phyloP scores from a whole-genome alignment of 768 basidiomycete species.

The Suillus discolor region DNA sequence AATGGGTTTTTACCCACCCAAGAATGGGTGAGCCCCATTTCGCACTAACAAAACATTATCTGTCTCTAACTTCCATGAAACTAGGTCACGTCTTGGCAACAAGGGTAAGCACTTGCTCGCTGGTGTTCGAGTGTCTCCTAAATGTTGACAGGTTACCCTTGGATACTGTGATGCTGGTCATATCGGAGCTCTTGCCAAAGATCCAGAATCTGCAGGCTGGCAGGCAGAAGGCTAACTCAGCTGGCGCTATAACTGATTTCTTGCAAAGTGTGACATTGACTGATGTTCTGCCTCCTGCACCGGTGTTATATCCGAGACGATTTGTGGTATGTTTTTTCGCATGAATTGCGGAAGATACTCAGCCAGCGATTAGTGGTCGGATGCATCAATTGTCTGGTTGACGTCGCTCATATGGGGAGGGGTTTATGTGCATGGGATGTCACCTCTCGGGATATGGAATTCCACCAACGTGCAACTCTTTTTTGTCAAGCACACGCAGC shows the following conservation, averaged over 20 bases:
- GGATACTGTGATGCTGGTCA: slow-evolving; percentile 84
- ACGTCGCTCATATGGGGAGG: slow-evolving; percentile 96
- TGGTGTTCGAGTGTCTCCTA: slow-evolving; percentile 8
- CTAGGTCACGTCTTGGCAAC: slow-evolving; percentile 92
- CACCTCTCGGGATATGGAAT: slow-evolving; percentile 88
- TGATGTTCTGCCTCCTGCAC: slow-evolving; percentile 73
- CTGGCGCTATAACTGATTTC: slow-evolving; percentile 73
- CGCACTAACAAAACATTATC: background rate
- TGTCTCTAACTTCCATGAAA: slow-evolving; percentile 10
- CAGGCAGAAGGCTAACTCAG: slow-evolving; percentile 61
- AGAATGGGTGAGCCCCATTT: slow-evolving; percentile 77
- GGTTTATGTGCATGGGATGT: slow-evolving; percentile 88
- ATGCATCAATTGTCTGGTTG: slow-evolving; percentile 89
- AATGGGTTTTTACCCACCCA: slow-evolving; percentile 96
- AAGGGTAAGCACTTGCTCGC: slow-evolving; percentile 61
- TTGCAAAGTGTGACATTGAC: slow-evolving; percentile 68
- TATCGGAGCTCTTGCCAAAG: slow-evolving; percentile 85
- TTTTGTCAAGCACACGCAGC: slow-evolving; percentile 84
- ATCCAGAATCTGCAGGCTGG: slow-evolving; percentile 79
- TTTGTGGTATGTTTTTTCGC: slow-evolving; percentile 62
- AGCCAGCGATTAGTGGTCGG: slow-evolving; percentile 73
- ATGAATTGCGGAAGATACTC: slow-evolving; percentile 4
- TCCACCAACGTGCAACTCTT: slow-evolving; percentile 88
- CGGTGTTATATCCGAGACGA: slow-evolving; percentile 64
- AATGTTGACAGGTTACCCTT: slow-evolving; percentile 69